Percentiles rank a stretch among this genome's conserved stretches.
Evolutionary conservation across 2,329 filamentous ascomycete species (phyloP).

Genomic region (Alternaria brassicae): DNA sequence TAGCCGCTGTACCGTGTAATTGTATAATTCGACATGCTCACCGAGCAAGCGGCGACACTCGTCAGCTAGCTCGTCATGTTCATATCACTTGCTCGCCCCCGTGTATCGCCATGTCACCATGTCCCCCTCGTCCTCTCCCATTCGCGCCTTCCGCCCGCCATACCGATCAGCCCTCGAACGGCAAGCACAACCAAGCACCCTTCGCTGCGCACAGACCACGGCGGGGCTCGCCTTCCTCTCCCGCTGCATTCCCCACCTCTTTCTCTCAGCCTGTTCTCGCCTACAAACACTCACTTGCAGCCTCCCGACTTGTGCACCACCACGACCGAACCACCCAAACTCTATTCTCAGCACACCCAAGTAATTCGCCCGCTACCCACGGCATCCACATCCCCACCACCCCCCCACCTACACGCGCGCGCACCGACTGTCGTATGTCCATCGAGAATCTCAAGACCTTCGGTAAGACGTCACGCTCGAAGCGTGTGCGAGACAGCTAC

Average conservation of each 20-base stretch:
- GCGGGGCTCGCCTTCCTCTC: slow-evolving; percentile 20
- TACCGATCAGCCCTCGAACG: slow-evolving; percentile 9
- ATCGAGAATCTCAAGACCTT: slow-evolving; percentile 56
- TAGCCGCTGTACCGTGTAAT: slow-evolving; percentile 26
- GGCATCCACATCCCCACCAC: slow-evolving; percentile 21
- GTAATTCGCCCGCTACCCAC: slow-evolving; percentile 11
- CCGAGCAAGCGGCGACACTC: slow-evolving; percentile 1
- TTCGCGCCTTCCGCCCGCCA: slow-evolving; percentile 1
- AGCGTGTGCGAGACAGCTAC: slow-evolving; percentile 7
- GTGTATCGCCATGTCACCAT: slow-evolving; percentile 3
- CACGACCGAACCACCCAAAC: slow-evolving; percentile 16
- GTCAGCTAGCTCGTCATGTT: slow-evolving; percentile 1
- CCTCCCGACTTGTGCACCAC: slow-evolving; percentile 14
- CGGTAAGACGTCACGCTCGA: slow-evolving; percentile 46
- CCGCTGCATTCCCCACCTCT: slow-evolving; percentile 29
- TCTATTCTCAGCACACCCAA: slow-evolving; percentile 15
- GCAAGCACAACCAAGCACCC: slow-evolving; percentile 12
- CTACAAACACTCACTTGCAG: slow-evolving; percentile 12
- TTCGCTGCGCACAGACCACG: slow-evolving; percentile 17
- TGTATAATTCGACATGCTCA: slow-evolving; percentile 17
- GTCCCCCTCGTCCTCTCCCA: not conserved
- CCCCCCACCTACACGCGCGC: slow-evolving; percentile 33
- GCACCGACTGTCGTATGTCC: slow-evolving; percentile 42
- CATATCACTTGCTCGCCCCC: not conserved
- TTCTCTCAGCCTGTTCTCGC: slow-evolving; percentile 22